These are phyloP conservation scores for Ceratocystis cubensis DNA, from an alignment of 2,329 filamentous ascomycete genomes.

Conservation along the genomic window DNA sequence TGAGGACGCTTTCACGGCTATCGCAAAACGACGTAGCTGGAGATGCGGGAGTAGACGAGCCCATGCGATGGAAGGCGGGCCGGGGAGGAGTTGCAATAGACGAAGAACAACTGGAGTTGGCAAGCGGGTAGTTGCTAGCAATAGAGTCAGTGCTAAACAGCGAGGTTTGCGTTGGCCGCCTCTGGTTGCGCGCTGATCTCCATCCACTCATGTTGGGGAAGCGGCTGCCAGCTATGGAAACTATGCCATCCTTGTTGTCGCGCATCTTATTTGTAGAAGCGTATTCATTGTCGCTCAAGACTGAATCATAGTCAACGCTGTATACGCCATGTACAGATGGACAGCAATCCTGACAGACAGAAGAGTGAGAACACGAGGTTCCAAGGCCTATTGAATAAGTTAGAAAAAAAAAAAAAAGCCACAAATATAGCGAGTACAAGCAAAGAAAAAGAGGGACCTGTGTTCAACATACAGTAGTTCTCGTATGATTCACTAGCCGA, in stretches of 20 bases:
- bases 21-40: slow-evolving; percentile 53
- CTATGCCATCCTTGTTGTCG: slow-evolving; percentile 40
- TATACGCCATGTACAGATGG: slow-evolving; percentile 30
- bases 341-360: background rate
- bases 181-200: slow-evolving; percentile 29
- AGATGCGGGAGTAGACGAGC: slow-evolving; percentile 46
- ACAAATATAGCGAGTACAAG: slow-evolving; percentile 8
- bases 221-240: slow-evolving; percentile 52
- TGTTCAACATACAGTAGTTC: slow-evolving; percentile 60
- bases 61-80: slow-evolving; percentile 34
- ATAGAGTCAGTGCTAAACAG: slow-evolving; percentile 69
- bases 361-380: background rate
- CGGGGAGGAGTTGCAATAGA: slow-evolving; percentile 55
- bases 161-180: slow-evolving; percentile 34
- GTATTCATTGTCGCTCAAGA: slow-evolving; percentile 49
- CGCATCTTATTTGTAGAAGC: slow-evolving; percentile 12
- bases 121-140: slow-evolving; percentile 60
- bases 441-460: background rate
- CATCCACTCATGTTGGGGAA: slow-evolving; percentile 42
- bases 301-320: slow-evolving; percentile 52
- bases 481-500: slow-evolving; percentile 38
- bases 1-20: slow-evolving; percentile 40
- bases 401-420: slow-evolving; percentile 21
- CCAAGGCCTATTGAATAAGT: slow-evolving; percentile 12
- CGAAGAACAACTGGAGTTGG: slow-evolving; percentile 54